A percentile compares a stretch with the other conserved stretches of the same genome.
phyloP scores from a whole-genome alignment of 768 basidiomycete genomes.

The Rhizopogon vulgaris region DNA sequence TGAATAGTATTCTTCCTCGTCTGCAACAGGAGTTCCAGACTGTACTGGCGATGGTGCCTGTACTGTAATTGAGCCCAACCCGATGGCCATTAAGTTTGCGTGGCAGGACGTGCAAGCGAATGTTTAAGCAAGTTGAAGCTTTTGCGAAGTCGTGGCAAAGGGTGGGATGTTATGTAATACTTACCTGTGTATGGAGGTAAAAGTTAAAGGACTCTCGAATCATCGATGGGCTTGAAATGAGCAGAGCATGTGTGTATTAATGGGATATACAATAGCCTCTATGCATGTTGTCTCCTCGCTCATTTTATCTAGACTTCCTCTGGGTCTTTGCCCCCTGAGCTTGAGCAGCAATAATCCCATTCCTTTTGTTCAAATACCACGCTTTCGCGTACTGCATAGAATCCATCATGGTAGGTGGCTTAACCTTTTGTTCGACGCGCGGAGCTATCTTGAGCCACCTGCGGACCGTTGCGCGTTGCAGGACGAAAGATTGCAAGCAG shows the following conservation, averaged over 20 bases:
- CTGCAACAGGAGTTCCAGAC: constrained; percentile 36
- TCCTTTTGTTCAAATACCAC: constrained; percentile 2
- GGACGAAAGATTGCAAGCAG: constrained; percentile 39
- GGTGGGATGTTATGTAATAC: too few relatives aligned
- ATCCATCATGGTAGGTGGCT: constrained; percentile 23
- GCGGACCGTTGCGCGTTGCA: constrained; percentile 39
- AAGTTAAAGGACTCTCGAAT: too few relatives aligned
- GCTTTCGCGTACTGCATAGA: constrained; percentile 11
- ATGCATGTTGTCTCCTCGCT: neutral
- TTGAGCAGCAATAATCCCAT: neutral
- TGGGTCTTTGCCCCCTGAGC: neutral
- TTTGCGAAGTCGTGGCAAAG: too few relatives aligned
- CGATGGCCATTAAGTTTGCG: constrained; percentile 28
- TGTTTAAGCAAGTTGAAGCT: too few relatives aligned
- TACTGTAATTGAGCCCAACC: constrained; percentile 29
- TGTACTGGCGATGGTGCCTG: constrained; percentile 19
- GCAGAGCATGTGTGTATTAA: neutral
- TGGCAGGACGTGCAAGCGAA: neutral
- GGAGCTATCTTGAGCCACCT: constrained; percentile 29
- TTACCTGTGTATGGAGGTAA: too few relatives aligned
- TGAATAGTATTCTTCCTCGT: constrained; percentile 87
- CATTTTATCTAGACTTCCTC: neutral
- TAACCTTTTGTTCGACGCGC: constrained; percentile 3
- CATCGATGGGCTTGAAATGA: neutral
- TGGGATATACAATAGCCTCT: neutral